These are phyloP conservation scores for Protea cynaroides DNA, from an alignment of 164 flowering plant genomes.

Conservation along the genomic window DNA sequence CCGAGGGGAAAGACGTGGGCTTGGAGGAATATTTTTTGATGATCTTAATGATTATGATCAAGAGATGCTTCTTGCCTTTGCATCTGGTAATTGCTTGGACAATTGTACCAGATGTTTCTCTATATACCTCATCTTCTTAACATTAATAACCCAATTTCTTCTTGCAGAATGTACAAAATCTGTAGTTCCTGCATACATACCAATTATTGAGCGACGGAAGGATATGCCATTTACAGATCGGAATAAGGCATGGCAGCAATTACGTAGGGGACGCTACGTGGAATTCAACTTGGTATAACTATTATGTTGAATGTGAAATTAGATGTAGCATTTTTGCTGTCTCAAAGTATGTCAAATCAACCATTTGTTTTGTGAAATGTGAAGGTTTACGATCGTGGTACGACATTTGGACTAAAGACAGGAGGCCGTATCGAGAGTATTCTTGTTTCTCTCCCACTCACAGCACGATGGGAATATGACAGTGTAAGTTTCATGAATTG, in stretches of 20 bases:
- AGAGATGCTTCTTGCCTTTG: conserved; percentile 92
- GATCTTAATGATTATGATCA: conserved; percentile 93
- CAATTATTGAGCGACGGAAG: conserved; percentile 70
- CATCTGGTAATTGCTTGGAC: conserved; percentile 58
- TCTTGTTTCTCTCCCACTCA: conserved; percentile 90
- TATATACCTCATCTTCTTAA: not conserved
- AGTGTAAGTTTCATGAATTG: conserved; percentile 44
- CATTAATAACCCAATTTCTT: conserved; percentile 1
- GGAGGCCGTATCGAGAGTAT: conserved; percentile 98
- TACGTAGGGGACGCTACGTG: conserved; percentile 91
- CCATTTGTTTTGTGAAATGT: not conserved
- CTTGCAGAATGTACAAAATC: conserved; percentile 89
- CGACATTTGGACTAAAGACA: conserved; percentile 94
- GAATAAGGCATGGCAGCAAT: conserved; percentile 92
- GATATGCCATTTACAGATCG: conserved; percentile 60
- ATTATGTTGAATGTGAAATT: not conserved
- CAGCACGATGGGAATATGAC: conserved; percentile 97
- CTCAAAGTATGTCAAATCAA: not conserved
- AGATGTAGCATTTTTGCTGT: not conserved
- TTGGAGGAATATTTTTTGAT: conserved; percentile 98
- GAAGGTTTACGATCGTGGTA: conserved; percentile 98
- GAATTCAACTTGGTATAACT: conserved; percentile 89
- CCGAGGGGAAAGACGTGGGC: conserved; percentile 88
- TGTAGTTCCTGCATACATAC: conserved; percentile 87
- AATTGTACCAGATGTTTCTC: not conserved